Evolutionary conservation across 345 rosid species (phyloP).

Genomic region (Capsella bursapastoris): DNA sequence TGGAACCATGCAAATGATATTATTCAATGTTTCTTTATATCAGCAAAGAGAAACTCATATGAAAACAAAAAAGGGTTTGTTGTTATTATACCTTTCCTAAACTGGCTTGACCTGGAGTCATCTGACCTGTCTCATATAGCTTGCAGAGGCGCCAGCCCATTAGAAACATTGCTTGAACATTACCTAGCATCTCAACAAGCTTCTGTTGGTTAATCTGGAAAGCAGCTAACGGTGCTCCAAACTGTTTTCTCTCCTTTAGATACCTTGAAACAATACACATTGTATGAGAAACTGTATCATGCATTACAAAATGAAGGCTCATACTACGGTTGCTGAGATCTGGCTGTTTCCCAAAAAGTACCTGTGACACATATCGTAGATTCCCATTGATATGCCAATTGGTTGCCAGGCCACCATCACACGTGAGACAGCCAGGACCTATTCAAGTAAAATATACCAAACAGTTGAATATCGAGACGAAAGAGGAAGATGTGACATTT

Average conservation of each 20-base stretch:
- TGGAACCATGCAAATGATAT: conserved; percentile 5
- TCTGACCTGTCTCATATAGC: conserved; percentile 75
- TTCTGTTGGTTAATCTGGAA: conserved; percentile 92
- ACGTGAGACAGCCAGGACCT: conserved; percentile 96
- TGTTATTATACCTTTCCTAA: conserved; percentile 77
- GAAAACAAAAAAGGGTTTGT: conserved; percentile 4
- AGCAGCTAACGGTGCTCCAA: conserved; percentile 96
- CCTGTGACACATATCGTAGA: conserved; percentile 97
- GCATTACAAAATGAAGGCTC: conserved; percentile 7
- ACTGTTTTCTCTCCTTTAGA: conserved; percentile 90
- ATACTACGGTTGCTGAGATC: background rate
- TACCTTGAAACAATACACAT: conserved; percentile 57
- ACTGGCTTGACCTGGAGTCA: conserved; percentile 98
- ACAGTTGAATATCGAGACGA: background rate
- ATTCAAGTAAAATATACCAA: conserved; percentile 18
- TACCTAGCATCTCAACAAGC: conserved; percentile 85
- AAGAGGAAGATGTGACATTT: conserved; percentile 10
- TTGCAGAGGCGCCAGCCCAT: conserved; percentile 99
- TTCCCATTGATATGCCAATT: conserved; percentile 91
- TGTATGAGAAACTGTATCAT: background rate
- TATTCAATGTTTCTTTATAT: background rate
- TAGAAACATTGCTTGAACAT: conserved; percentile 88
- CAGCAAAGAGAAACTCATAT: background rate
- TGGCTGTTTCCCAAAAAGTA: conserved; percentile 33
- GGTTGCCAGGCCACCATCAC: conserved; percentile 98